These are phyloP conservation scores for Boletus edulis DNA, from an alignment of 768 basidiomycete genomes.

Conservation along the genomic window DNA sequence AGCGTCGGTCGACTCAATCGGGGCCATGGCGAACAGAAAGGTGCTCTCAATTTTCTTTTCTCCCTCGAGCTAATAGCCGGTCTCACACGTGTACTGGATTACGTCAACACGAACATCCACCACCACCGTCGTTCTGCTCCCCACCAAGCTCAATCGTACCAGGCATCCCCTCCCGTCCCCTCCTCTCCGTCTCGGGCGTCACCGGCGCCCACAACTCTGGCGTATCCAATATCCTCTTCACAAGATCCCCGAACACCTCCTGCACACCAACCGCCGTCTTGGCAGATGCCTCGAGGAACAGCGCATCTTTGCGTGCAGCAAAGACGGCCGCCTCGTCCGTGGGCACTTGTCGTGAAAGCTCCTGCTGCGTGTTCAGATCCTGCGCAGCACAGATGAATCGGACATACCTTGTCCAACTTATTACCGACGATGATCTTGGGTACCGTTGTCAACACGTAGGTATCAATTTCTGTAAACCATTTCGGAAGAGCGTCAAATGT, in stretches of 20 bases:
- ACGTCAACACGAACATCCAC: slow-evolving; percentile 35
- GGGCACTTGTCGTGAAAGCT: slow-evolving; percentile 86
- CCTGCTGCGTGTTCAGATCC: slow-evolving; percentile 42
- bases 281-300: slow-evolving; percentile 91
- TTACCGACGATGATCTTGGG: slow-evolving; percentile 95
- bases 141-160: slow-evolving; percentile 38
- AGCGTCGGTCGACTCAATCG: background rate
- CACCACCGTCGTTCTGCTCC: background rate
- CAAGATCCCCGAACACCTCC: slow-evolving; percentile 75
- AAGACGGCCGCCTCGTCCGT: slow-evolving; percentile 76
- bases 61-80: background rate
- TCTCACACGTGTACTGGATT: slow-evolving; percentile 18
- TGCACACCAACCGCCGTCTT: slow-evolving; percentile 86
- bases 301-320: slow-evolving; percentile 74
- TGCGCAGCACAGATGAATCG: too few species aligned
- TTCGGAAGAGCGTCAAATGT: slow-evolving; percentile 92
- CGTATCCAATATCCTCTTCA: slow-evolving; percentile 78
- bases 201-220: slow-evolving; percentile 71
- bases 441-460: slow-evolving; percentile 81
- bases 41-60: slow-evolving; percentile 4
- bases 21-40: slow-evolving; percentile 17
- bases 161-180: slow-evolving; percentile 35
- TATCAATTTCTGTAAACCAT: slow-evolving; percentile 93
- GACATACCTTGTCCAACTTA: slow-evolving; percentile 84
- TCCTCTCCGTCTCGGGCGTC: slow-evolving; percentile 16